Base-by-base conservation (phyloP, 2,329 filamentous ascomycete genomes). In the Claviceps sp. region DNA sequence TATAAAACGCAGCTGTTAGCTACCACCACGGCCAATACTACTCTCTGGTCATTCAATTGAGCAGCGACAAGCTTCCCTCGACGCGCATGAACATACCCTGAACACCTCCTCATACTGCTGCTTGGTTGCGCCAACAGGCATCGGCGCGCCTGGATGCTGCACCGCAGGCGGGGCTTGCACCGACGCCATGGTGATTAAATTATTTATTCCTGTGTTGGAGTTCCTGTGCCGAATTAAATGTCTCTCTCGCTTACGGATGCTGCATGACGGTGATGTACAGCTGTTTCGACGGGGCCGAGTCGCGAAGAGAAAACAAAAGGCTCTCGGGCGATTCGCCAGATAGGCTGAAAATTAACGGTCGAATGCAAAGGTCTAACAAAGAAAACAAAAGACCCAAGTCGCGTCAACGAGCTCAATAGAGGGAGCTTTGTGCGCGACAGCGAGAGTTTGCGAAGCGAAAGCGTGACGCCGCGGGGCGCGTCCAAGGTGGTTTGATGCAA, bases 91-190 rank as follows among this genome's bases (percentile, higher is more conserved):
- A 69, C 75, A 63, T 75, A 87, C 84, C 66, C 74, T 70, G 57
- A 77, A 86, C 59, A 86, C 77, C 62, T 88, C 85, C 68, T 90
- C 85, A 43, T 89, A 78, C 65, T 88, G 82, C 63, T 88, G 82
- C 62, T 84, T 84, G 53, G 81, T 90, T 62, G 89, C 74, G 65
- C 82, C 82, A 38, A 76, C 72, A 52, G 82, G 77, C 65, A 89
- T 73, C 55, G 75, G 74, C 54, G 72, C 75, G 60, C 78, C 80
- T 57, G 79, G 78, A 65, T 84, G 77, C 67, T 84, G 80, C 68
- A 85, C 78, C 61, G 79, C 78, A 57, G 84, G 80, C 58, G 82
- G 76, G 62, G 81, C 71, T 72, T 93, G 87, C 63, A 89, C 82
- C 57, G 86, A 90, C 67, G 88, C 84, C 88, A 94, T 94, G 63